Evolutionary conservation across 1,139 yeast genomes (phyloP).

Genomic region (Sugiyamaella grinbergsii): DNA sequence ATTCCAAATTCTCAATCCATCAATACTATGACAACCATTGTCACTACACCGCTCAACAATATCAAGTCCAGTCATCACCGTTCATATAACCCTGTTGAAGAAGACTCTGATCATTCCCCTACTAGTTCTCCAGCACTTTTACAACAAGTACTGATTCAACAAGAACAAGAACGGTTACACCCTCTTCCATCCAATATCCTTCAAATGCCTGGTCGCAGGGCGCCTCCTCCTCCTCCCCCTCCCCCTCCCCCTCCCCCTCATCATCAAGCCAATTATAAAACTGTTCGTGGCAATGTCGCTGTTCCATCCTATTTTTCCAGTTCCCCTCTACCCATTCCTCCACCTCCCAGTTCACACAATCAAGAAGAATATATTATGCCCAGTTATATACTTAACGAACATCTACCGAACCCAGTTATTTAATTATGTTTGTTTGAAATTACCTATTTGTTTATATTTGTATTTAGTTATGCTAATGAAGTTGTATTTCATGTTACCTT

Average conservation of each 20-base stretch:
- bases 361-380: constrained; percentile 25
- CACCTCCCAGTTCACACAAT: constrained; percentile 16
- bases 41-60: too few relatives aligned
- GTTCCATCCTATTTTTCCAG: constrained; percentile 34
- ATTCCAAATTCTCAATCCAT: not conserved
- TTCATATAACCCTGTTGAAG: too few relatives aligned
- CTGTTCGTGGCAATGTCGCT: not conserved
- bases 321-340: constrained; percentile 17
- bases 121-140: constrained; percentile 15
- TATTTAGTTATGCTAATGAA: not conserved
- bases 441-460: not conserved
- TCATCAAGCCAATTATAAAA: not conserved
- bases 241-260: not conserved
- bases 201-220: constrained; percentile 1
- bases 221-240: not conserved
- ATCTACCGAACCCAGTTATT: constrained; percentile 28
- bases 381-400: constrained; percentile 28
- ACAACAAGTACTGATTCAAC: constrained; percentile 9
- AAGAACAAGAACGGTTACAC: constrained; percentile 12
- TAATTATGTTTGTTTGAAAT: constrained; percentile 9
- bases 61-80: too few relatives aligned
- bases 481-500: not conserved
- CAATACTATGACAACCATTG: constrained; percentile 4
- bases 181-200: not conserved
- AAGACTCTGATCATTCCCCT: constrained; percentile 9